Percentiles rank a stretch among this genome's conserved stretches.
phyloP scores from a whole-genome alignment of 2,329 filamentous ascomycete species.

The Ophiognomonia clavigignenti-juglandacearum region DNA sequence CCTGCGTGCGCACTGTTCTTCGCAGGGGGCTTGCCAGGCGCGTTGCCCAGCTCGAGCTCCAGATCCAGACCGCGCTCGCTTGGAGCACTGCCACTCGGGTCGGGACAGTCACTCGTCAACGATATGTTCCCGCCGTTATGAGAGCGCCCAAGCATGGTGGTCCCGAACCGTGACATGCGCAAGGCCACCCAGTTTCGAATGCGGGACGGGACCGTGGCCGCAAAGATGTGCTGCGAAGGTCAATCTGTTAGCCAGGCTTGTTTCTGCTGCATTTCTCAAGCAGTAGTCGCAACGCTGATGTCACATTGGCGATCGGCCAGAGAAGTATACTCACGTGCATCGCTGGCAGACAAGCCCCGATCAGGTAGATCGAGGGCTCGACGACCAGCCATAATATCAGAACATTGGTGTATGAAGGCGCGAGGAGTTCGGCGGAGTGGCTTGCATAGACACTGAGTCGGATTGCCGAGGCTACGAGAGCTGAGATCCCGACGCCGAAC shows the following conservation, averaged over 20 bases:
- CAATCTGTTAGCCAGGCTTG: not conserved
- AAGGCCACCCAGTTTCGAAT: constrained; percentile 7
- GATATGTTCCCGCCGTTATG: constrained; percentile 5
- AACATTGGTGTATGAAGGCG: constrained; percentile 8
- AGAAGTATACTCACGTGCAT: constrained; percentile 8
- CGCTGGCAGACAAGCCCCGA: constrained; percentile 12
- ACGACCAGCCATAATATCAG: constrained; percentile 12
- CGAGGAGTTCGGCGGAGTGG: constrained; percentile 9
- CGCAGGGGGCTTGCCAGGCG: not conserved
- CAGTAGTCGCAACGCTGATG: no score
- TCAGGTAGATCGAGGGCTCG: constrained; percentile 12
- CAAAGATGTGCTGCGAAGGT: not conserved
- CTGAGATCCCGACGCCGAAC: constrained; percentile 11
- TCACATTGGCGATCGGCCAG: no score
- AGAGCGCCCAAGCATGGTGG: not conserved
- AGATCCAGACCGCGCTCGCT: no score
- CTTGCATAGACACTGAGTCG: constrained; percentile 5
- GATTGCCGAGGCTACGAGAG: constrained; percentile 8
- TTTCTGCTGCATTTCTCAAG: not conserved
- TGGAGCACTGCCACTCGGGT: constrained; percentile 1
- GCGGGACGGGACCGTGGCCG: not conserved
- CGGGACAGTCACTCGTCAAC: constrained; percentile 7
- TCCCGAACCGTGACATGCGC: constrained; percentile 1
- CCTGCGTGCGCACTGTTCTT: not conserved
- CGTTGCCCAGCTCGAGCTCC: constrained; percentile 1